Conservation (phyloP, 2,329 filamentous ascomycete species). For the Monilinia aucupariae region DNA sequence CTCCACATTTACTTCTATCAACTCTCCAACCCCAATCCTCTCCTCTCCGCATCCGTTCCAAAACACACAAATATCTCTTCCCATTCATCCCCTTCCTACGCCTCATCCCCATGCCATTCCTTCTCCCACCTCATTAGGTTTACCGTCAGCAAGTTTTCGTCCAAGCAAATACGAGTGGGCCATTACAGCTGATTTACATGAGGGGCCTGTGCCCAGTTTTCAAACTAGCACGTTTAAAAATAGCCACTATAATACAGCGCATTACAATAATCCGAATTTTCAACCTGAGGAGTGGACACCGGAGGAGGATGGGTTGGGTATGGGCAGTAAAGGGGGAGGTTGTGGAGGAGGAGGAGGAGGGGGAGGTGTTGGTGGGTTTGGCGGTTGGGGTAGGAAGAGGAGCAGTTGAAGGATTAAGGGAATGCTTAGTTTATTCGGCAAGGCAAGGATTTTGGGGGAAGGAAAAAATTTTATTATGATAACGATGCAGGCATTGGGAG, state of each 20-base stretch:
- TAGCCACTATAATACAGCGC: constrained; percentile 60
- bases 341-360: constrained; percentile 17
- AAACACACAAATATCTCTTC: constrained; percentile 17
- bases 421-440: not conserved
- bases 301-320: constrained; percentile 30
- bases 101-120: constrained; percentile 21
- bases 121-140: constrained; percentile 20
- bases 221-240: constrained; percentile 58
- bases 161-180: constrained; percentile 36
- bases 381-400: constrained; percentile 15
- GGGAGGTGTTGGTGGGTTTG: constrained; percentile 1
- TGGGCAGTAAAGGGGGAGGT: constrained; percentile 1
- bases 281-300: constrained; percentile 48
- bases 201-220: constrained; percentile 29
- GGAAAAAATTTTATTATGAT: constrained; percentile 1
- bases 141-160: constrained; percentile 26
- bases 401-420: constrained; percentile 1
- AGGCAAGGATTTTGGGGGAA: too few species aligned
- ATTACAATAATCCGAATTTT: constrained; percentile 61
- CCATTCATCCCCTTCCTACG: constrained; percentile 23
- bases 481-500: constrained; percentile 1
- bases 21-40: constrained; percentile 15
- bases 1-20: constrained; percentile 20
- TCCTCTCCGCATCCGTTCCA: constrained; percentile 13
- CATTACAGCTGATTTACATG: constrained; percentile 31